Conservation (phyloP, 495 filamentous ascomycete species). For the Oidiodendron maius region DNA sequence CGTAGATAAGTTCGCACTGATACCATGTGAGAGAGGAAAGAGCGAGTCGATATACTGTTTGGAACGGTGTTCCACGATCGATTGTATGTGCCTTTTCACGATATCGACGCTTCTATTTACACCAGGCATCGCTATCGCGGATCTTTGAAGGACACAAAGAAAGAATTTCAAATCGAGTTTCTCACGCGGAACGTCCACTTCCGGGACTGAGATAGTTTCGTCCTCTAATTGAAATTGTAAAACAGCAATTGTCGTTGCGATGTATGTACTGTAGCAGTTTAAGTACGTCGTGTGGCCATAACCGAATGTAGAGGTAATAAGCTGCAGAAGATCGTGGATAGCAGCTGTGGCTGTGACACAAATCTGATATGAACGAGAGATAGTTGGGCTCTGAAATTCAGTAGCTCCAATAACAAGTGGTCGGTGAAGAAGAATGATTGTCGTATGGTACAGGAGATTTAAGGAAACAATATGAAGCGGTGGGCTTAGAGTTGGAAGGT, state of each 20-base stretch:
- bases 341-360: background rate
- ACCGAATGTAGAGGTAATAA: background rate
- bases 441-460: conserved; percentile 14
- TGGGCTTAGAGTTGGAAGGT: conserved; percentile 6
- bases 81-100: conserved; percentile 1
- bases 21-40: background rate
- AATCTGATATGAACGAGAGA: background rate
- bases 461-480: conserved; percentile 9
- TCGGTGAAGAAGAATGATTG: conserved; percentile 12
- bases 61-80: background rate
- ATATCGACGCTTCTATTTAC: background rate
- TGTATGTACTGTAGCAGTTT: conserved; percentile 1
- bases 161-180: conserved; percentile 4
- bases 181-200: background rate
- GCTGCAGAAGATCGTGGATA: conserved; percentile 1
- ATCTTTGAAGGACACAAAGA: background rate
- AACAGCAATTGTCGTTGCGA: background rate
- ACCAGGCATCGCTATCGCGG: background rate
- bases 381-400: background rate
- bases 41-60: background rate
- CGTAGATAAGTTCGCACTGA: background rate
- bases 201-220: background rate
- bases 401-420: conserved; percentile 4
- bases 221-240: conserved; percentile 1
- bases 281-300: conserved; percentile 2